Evolutionary conservation across 176 grass and related monocot species (phyloP), one percentile per base, ranked within the genome.

Genomic region (Otatea glauca): DNA sequence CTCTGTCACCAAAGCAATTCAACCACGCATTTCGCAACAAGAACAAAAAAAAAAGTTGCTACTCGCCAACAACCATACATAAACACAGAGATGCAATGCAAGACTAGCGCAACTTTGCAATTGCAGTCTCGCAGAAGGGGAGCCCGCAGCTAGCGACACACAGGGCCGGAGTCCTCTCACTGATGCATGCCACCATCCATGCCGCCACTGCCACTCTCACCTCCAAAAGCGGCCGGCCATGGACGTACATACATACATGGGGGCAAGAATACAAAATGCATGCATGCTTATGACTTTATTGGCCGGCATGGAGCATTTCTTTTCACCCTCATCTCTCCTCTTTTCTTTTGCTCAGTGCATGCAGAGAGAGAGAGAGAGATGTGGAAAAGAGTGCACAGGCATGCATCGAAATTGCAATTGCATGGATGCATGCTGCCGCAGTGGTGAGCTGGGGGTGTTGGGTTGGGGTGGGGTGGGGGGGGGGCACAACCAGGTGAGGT

Each of bases 201-300:
- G 51, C 17, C 18, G 79, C 24, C 44, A 50, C 70, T 50, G 56
- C 29, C 78, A 55, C 64, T 27, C 48, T 42, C 20, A 9, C 13
- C 48, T 47, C 70, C 38, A 71, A 70, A 72, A 83, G 67, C 67
- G 25, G 51, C 43, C 43, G 43, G 43, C 43, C 43, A 45, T 45
- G 43, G 43, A 49, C 48, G 47, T 15, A 5, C 47, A 5, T 14
- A 49, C 48, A 54, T 54, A 20, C 51, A 54, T 20, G 68, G 77
- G 45, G 34, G 69, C 85, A 76, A 61, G 20, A 44, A 66, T 69
- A 87, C 71, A 82, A 88, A 87, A 88, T 88, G 35, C 35, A 88
- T 88, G 35, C 35, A 37, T 37, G 79, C 72, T 27, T 72, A n/a
- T 63, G 72, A 44, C 86, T 82, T 82, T 77, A 69, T 10, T 39